Conservation (phyloP, 345 rosid species). For the Arabidopsis arenosa region DNA sequence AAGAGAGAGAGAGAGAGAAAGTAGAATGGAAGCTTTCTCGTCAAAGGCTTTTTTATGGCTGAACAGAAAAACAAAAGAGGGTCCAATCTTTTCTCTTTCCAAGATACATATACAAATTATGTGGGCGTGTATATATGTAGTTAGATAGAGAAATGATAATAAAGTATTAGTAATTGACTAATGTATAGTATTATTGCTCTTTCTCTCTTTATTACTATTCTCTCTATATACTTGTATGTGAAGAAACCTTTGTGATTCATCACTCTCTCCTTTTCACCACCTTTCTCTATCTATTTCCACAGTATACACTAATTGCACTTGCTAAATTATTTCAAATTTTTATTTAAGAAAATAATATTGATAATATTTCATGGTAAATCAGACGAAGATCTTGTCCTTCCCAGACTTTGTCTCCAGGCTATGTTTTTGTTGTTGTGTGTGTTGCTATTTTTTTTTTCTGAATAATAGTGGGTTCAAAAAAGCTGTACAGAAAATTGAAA, state of each 20-base stretch:
- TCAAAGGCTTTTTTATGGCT: slow-evolving; percentile 49
- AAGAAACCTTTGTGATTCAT: slow-evolving; percentile 69
- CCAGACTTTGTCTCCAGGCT: slow-evolving; percentile 51
- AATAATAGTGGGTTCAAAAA: slow-evolving; percentile 36
- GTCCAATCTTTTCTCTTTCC: slow-evolving; percentile 58
- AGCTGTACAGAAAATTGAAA: slow-evolving; percentile 35
- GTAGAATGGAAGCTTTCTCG: slow-evolving; percentile 59
- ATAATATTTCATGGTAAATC: slow-evolving; percentile 47
- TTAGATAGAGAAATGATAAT: not conserved
- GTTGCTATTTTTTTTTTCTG: not conserved
- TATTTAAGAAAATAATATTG: not conserved
- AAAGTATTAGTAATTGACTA: not conserved
- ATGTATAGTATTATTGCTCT: not conserved
- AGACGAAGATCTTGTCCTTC: slow-evolving; percentile 61
- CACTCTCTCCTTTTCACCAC: slow-evolving; percentile 41
- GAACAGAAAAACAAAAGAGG: slow-evolving; percentile 54
- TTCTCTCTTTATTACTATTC: not conserved
- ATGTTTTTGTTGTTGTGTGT: slow-evolving; percentile 32
- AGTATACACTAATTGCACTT: slow-evolving; percentile 40
- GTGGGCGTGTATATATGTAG: not conserved
- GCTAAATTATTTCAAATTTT: not conserved
- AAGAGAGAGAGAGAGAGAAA: slow-evolving; percentile 26
- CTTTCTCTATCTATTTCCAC: slow-evolving; percentile 33
- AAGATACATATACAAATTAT: slow-evolving; percentile 15
- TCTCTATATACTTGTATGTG: slow-evolving; percentile 39